These are phyloP conservation scores for Sporothrix schenckii DNA, from an alignment of 2,329 filamentous ascomycete genomes.

Conservation along the genomic window DNA sequence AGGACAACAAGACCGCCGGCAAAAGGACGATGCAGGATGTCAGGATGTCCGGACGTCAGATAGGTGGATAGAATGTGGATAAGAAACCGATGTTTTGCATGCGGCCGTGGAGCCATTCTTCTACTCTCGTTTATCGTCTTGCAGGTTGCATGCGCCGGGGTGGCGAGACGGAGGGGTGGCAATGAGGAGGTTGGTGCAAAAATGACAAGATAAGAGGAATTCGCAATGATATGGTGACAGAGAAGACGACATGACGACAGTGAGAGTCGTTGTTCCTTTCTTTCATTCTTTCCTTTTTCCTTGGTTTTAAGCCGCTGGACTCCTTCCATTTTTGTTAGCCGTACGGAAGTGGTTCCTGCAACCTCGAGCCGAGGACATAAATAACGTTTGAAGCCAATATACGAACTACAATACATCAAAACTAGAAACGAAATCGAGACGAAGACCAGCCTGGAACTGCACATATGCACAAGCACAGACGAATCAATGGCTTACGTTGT, in stretches of 20 bases:
- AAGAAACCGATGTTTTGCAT: conserved; percentile 16
- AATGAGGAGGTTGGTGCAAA: background rate
- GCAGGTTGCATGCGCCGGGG: conserved; percentile 16
- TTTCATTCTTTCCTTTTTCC: background rate
- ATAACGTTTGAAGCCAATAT: too few species aligned
- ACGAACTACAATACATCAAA: background rate
- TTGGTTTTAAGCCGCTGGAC: background rate
- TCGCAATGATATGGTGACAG: background rate
- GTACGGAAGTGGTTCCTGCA: conserved; percentile 17
- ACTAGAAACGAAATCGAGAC: background rate
- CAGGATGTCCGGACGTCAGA: too few species aligned
- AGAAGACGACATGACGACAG: background rate
- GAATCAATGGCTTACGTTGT: conserved; percentile 6
- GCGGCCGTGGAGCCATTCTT: background rate
- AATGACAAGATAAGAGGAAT: conserved; percentile 4
- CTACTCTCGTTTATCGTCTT: conserved; percentile 3
- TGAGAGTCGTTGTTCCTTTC: background rate
- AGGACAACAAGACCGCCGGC: too few species aligned
- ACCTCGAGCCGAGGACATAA: background rate
- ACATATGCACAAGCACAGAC: background rate
- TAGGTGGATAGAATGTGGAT: background rate
- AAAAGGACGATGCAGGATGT: too few species aligned
- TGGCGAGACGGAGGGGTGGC: background rate
- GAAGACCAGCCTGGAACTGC: background rate
- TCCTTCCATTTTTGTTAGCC: conserved; percentile 9